These are phyloP conservation scores for Panaeolus papilionaceus DNA, from an alignment of 768 basidiomycete genomes.

Conservation along the genomic window DNA sequence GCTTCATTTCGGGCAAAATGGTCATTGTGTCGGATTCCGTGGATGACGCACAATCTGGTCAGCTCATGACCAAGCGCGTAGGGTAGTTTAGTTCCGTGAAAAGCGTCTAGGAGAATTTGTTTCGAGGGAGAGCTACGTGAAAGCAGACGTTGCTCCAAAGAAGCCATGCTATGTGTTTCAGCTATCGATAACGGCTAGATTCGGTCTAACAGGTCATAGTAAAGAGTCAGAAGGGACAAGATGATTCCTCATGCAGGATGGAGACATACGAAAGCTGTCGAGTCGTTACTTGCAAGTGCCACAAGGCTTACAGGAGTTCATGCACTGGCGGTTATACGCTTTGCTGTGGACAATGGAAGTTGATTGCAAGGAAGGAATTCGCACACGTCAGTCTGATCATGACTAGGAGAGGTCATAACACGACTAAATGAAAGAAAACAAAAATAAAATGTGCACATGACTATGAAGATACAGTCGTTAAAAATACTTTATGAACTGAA, in stretches of 20 bases:
- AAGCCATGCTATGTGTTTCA: background rate
- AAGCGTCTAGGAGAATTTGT: background rate
- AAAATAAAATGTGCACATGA: constrained; percentile 2
- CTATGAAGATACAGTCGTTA: background rate
- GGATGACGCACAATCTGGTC: background rate
- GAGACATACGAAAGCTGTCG: background rate
- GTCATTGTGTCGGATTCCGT: constrained; percentile 2
- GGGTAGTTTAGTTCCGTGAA: background rate
- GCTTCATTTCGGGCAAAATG: constrained; percentile 5
- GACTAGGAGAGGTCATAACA: constrained; percentile 1
- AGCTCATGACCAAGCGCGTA: background rate
- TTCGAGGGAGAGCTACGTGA: constrained; percentile 1
- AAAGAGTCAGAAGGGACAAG: background rate
- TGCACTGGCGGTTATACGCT: background rate
- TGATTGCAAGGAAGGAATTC: constrained; percentile 5
- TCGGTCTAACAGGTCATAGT: constrained; percentile 2
- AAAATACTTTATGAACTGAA: constrained; percentile 4
- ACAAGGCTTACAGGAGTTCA: background rate
- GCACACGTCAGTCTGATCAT: background rate
- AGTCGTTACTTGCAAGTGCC: constrained; percentile 1
- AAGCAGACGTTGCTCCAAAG: constrained; percentile 1
- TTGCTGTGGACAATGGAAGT: constrained; percentile 1
- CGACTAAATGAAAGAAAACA: constrained; percentile 4
- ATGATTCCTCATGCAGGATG: background rate
- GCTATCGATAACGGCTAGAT: background rate